Evolutionary conservation across 2,329 filamentous ascomycete genomes (phyloP).

Genomic region (Phaeosphaeriaceae sp.): DNA sequence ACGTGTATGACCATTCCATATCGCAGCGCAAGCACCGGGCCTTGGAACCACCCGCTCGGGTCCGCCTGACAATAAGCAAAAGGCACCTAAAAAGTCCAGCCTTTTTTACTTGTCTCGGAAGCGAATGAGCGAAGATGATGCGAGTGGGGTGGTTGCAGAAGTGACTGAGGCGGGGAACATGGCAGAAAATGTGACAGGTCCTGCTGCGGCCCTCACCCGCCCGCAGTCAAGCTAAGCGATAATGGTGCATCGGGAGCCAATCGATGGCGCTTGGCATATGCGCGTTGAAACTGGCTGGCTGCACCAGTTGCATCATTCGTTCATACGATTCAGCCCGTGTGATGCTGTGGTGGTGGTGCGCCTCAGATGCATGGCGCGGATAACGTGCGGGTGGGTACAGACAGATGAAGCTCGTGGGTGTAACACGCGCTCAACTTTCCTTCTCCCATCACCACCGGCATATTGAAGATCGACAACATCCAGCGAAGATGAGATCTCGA

Average conservation of each 20-base stretch:
- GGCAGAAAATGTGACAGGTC: constrained; percentile 39
- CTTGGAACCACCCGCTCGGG: constrained; percentile 15
- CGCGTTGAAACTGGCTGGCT: constrained; percentile 39
- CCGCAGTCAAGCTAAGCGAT: constrained; percentile 40
- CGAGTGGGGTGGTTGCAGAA: constrained; percentile 1
- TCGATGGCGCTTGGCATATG: constrained; percentile 39
- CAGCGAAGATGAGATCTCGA: constrained; percentile 20
- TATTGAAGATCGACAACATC: constrained; percentile 15
- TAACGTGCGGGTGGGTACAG: constrained; percentile 14
- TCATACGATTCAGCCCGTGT: constrained; percentile 21
- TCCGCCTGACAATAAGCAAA: constrained; percentile 27
- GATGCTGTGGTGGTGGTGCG: constrained; percentile 11
- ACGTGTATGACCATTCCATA: constrained; percentile 38
- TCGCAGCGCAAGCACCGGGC: not conserved
- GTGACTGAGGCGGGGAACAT: constrained; percentile 16
- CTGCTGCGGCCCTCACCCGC: constrained; percentile 39
- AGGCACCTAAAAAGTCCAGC: constrained; percentile 5
- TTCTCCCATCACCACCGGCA: not conserved
- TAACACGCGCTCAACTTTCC: constrained; percentile 1
- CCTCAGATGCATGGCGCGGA: constrained; percentile 12
- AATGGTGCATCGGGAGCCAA: constrained; percentile 32
- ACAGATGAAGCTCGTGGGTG: not conserved
- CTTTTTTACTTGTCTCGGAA: constrained; percentile 24
- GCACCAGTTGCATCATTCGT: constrained; percentile 22
- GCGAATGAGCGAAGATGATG: constrained; percentile 22